A percentile compares a stretch with the other conserved stretches of the same genome.
Conservation (phyloP, 73 alveolate genomes). For the Effrenium voratum region DNA sequence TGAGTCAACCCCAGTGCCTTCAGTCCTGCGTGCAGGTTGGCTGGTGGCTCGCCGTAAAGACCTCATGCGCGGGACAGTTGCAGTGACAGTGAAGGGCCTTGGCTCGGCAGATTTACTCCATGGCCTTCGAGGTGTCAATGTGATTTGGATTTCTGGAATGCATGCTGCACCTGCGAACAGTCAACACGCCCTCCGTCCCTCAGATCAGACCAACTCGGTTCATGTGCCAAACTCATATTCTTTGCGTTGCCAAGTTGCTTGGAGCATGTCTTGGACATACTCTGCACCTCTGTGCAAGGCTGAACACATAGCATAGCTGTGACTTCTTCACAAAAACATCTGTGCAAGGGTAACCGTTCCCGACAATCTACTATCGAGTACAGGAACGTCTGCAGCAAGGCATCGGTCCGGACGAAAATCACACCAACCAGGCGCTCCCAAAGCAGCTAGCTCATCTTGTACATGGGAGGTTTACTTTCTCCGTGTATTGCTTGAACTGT, state of each 20-base stretch:
- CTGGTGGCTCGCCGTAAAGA: constrained; percentile 26
- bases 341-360: not conserved
- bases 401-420: no score
- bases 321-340: not conserved
- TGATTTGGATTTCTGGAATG: not conserved
- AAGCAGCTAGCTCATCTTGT: not conserved
- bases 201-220: not conserved
- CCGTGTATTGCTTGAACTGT: no score
- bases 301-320: not conserved
- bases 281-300: not conserved
- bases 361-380: not conserved
- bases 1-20: not conserved
- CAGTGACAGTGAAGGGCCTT: not conserved
- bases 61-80: not conserved
- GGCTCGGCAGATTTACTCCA: not conserved
- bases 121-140: not conserved
- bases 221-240: not conserved
- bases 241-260: not conserved
- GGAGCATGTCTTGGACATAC: constrained; percentile 62
- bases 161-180: not conserved
- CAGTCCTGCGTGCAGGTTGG: constrained; percentile 5
- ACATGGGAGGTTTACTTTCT: not conserved
- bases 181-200: not conserved
- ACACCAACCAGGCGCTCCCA: no score
- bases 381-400: no score